phyloP scores from a whole-genome alignment of 768 basidiomycete genomes.

The Amanita inopinata region DNA sequence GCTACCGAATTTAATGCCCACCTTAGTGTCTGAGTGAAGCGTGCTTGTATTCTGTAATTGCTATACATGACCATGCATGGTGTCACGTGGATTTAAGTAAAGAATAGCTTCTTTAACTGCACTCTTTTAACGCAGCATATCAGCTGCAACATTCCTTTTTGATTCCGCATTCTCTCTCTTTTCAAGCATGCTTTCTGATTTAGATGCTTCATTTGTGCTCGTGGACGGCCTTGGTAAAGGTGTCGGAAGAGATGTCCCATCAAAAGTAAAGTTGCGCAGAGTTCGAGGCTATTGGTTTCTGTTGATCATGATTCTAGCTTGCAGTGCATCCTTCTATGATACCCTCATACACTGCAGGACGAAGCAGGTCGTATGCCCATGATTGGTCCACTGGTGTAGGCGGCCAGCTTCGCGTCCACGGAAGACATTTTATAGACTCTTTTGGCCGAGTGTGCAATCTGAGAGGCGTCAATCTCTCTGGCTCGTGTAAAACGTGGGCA shows the following conservation, averaged over 20 bases:
- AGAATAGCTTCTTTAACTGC: too few relatives aligned
- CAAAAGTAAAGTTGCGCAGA: not conserved
- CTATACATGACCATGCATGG: too few relatives aligned
- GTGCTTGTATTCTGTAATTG: too few relatives aligned
- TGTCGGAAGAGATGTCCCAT: not conserved
- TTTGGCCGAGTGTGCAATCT: slow-evolving; percentile 74
- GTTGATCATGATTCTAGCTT: not conserved
- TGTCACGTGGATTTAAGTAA: too few relatives aligned
- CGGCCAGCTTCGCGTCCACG: slow-evolving; percentile 46
- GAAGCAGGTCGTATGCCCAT: slow-evolving; percentile 49
- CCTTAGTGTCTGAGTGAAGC: too few relatives aligned
- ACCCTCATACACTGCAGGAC: slow-evolving; percentile 36
- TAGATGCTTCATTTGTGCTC: slow-evolving; percentile 41
- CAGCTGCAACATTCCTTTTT: too few relatives aligned
- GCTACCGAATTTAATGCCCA: not conserved
- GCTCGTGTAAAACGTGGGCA: slow-evolving; percentile 74
- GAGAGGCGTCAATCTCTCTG: slow-evolving; percentile 81
- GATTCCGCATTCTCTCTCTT: not conserved
- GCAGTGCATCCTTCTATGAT: slow-evolving; percentile 38
- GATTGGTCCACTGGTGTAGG: slow-evolving; percentile 60
- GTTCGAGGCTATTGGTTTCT: slow-evolving; percentile 6
- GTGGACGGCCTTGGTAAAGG: slow-evolving; percentile 22
- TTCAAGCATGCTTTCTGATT: slow-evolving; percentile 19
- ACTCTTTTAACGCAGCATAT: too few relatives aligned
- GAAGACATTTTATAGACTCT: slow-evolving; percentile 75